These are phyloP conservation scores for Brachypodium distachyon DNA, from an alignment of 202 grass and related monocot genomes.

Conservation along the genomic window DNA sequence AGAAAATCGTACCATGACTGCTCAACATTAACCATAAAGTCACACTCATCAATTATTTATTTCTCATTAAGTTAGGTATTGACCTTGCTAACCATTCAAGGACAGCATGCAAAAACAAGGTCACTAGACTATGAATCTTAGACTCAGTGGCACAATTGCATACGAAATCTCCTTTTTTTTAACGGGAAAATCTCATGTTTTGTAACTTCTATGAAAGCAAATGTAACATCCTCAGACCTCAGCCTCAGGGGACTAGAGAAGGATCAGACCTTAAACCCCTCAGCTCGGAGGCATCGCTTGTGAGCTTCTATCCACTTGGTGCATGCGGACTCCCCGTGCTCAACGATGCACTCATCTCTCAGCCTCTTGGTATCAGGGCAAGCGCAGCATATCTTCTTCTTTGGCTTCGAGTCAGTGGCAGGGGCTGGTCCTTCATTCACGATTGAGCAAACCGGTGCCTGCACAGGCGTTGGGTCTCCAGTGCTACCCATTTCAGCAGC, in stretches of 20 bases:
- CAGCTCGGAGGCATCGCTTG: slow-evolving; percentile 58
- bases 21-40: background rate
- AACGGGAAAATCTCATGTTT: background rate
- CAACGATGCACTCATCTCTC: slow-evolving; percentile 75
- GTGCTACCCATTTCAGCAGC: slow-evolving; percentile 26
- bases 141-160: background rate
- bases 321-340: slow-evolving; percentile 65
- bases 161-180: no score
- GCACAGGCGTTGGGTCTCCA: slow-evolving; percentile 16
- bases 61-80: background rate
- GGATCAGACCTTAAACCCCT: slow-evolving; percentile 81
- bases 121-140: background rate
- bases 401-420: slow-evolving; percentile 46
- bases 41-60: slow-evolving; percentile 4
- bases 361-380: slow-evolving; percentile 88
- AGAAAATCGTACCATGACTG: background rate
- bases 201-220: background rate
- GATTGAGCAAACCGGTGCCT: background rate
- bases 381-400: slow-evolving; percentile 87
- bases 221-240: background rate
- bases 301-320: slow-evolving; percentile 88
- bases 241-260: background rate
- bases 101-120: background rate
- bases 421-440: slow-evolving; percentile 14
- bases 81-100: background rate